Percentiles rank a stretch among this genome's conserved stretches.
Conservation (phyloP, 441 rosid species). For the Eutrema salsugineum region DNA sequence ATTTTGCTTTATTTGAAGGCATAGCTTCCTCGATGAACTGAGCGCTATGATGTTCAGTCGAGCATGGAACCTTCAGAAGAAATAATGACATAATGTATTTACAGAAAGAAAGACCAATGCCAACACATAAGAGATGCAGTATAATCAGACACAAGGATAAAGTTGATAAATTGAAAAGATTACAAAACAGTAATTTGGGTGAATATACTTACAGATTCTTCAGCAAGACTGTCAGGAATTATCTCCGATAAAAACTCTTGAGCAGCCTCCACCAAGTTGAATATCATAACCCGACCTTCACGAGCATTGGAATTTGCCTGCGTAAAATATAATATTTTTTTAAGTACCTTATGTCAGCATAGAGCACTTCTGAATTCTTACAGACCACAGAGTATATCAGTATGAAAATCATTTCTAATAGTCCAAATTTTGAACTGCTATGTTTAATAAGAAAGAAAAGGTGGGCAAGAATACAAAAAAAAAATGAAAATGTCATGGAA, state of each 20-base stretch:
- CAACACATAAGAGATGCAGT: neutral
- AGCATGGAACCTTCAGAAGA: conserved; percentile 44
- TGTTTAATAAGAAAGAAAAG: neutral
- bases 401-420: neutral
- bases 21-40: conserved; percentile 44
- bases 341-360: neutral
- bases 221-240: conserved; percentile 47
- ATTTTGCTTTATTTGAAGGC: conserved; percentile 46
- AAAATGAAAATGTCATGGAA: neutral
- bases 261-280: conserved; percentile 96
- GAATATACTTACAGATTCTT: conserved; percentile 56
- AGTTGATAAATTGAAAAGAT: neutral
- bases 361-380: neutral
- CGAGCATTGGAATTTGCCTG: conserved; percentile 88
- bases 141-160: neutral
- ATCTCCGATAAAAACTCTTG: conserved; percentile 96
- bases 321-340: neutral
- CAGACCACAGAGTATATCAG: conserved; percentile 4
- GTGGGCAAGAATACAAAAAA: neutral
- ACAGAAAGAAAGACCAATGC: conserved; percentile 13
- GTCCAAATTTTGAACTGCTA: neutral
- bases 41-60: conserved; percentile 37
- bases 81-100: conserved; percentile 15
- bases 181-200: neutral
- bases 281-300: conserved; percentile 97